Conservation (phyloP, 352 stramenopile species). For the Pythium dissimile region DNA sequence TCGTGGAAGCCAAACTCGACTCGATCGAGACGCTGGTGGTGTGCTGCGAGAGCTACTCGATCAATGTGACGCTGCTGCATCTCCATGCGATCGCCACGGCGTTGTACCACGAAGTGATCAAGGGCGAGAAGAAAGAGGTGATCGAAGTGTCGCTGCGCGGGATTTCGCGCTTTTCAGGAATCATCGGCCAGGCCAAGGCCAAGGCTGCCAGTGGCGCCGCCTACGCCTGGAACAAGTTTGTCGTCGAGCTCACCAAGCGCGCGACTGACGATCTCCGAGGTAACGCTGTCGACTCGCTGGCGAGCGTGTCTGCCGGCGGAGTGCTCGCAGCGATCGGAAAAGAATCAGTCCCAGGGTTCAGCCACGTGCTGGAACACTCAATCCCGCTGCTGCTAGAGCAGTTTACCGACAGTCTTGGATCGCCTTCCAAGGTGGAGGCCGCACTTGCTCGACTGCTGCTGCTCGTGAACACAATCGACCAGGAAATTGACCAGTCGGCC, state of each 20-base stretch:
- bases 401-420: constrained; percentile 43
- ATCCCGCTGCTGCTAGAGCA: constrained; percentile 65
- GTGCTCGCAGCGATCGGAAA: constrained; percentile 65
- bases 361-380: constrained; percentile 63
- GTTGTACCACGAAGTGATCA: constrained; percentile 80
- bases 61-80: constrained; percentile 76
- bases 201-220: constrained; percentile 44
- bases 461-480: constrained; percentile 79
- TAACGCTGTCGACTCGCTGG: constrained; percentile 77
- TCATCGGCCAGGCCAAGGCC: constrained; percentile 63
- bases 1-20: constrained; percentile 79
- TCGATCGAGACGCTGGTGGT: constrained; percentile 82
- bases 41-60: constrained; percentile 73
- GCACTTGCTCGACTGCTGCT: constrained; percentile 58
- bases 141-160: constrained; percentile 57
- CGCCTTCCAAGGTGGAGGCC: constrained; percentile 65
- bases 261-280: constrained; percentile 60
- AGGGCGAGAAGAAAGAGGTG: constrained; percentile 82
- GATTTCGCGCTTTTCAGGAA: constrained; percentile 58
- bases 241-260: constrained; percentile 70
- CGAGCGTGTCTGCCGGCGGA: constrained; percentile 67
- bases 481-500: constrained; percentile 76
- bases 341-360: constrained; percentile 63
- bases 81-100: constrained; percentile 57
- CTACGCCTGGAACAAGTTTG: constrained; percentile 85